Evolutionary conservation across 2,329 filamentous ascomycete species (phyloP).

Genomic region (Verticillium nonalfalfae): DNA sequence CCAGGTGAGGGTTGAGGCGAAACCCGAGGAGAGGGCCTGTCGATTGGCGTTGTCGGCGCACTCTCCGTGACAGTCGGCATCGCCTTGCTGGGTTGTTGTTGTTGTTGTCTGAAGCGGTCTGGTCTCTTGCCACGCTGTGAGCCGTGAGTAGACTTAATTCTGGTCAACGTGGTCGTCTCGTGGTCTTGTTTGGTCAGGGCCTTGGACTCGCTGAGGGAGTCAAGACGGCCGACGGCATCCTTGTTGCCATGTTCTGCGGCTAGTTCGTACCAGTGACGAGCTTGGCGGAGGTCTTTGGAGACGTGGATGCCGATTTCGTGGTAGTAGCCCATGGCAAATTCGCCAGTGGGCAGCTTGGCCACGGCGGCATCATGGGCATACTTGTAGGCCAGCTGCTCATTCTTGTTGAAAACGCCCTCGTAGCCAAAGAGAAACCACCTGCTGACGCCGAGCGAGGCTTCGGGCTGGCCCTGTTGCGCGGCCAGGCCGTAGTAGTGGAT

Average conservation of each 20-base stretch:
- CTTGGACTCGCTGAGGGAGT: constrained; percentile 76
- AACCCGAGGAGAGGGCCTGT: constrained; percentile 21
- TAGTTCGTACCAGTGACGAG: constrained; percentile 82
- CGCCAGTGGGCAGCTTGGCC: constrained; percentile 77
- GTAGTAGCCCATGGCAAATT: constrained; percentile 97
- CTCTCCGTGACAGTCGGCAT: constrained; percentile 46
- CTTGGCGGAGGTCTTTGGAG: constrained; percentile 74
- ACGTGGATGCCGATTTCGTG: constrained; percentile 94
- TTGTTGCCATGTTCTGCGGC: constrained; percentile 88
- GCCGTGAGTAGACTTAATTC: constrained; percentile 77
- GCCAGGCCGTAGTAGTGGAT: constrained; percentile 94
- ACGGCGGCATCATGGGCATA: constrained; percentile 85
- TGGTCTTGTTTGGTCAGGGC: constrained; percentile 87
- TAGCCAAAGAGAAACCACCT: constrained; percentile 98
- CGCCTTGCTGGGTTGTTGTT: constrained; percentile 28
- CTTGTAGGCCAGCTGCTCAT: constrained; percentile 85
- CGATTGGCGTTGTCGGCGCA: constrained; percentile 19
- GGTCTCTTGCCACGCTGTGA: constrained; percentile 58
- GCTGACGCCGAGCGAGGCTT: constrained; percentile 92
- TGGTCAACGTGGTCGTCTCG: constrained; percentile 80
- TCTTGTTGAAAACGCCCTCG: constrained; percentile 88
- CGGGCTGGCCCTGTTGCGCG: constrained; percentile 83
- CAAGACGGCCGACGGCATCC: constrained; percentile 75
- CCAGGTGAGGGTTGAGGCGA: constrained; percentile 37
- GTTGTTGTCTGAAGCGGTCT: constrained; percentile 44